Evolutionary conservation across 2,329 filamentous ascomycete genomes (phyloP).

Genomic region (Corynespora cassiicola): DNA sequence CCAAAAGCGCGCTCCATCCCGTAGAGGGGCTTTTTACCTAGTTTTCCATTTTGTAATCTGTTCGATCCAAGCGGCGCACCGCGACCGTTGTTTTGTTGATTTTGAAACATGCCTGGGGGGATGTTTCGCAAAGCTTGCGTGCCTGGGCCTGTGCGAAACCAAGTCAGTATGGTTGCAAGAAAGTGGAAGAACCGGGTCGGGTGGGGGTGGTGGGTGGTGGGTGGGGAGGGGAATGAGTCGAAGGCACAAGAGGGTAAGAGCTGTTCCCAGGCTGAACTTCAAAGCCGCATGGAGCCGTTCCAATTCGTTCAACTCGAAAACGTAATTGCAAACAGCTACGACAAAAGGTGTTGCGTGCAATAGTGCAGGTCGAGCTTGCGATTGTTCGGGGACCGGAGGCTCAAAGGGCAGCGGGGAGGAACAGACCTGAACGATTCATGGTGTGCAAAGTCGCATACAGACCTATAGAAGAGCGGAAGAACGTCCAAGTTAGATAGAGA

Average conservation of each 20-base stretch:
- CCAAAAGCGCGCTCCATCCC: slow-evolving; percentile 3
- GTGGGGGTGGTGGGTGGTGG: not conserved
- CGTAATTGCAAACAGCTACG: slow-evolving; percentile 10
- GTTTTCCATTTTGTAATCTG: slow-evolving; percentile 61
- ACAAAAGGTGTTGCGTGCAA: slow-evolving; percentile 14
- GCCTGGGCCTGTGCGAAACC: slow-evolving; percentile 49
- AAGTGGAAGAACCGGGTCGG: not conserved
- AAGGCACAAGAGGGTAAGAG: slow-evolving; percentile 1
- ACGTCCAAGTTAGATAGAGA: too few species aligned
- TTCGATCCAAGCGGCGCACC: slow-evolving; percentile 55
- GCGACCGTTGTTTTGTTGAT: slow-evolving; percentile 58
- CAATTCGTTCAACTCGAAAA: slow-evolving; percentile 1
- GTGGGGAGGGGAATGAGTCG: slow-evolving; percentile 1
- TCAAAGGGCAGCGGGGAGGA: slow-evolving; percentile 31
- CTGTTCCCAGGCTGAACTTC: not conserved
- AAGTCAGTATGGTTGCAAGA: slow-evolving; percentile 16
- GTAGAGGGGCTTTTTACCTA: slow-evolving; percentile 49
- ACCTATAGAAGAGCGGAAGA: slow-evolving; percentile 16
- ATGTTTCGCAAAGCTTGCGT: slow-evolving; percentile 60
- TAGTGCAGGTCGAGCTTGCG: slow-evolving; percentile 20
- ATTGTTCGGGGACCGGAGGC: slow-evolving; percentile 23
- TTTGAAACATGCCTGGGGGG: slow-evolving; percentile 59
- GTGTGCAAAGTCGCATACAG: slow-evolving; percentile 22
- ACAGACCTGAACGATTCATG: slow-evolving; percentile 60
- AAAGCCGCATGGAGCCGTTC: not conserved